These are phyloP conservation scores for Dianthus caryophyllus DNA, from an alignment of 148 eudicot species.

Conservation along the genomic window DNA sequence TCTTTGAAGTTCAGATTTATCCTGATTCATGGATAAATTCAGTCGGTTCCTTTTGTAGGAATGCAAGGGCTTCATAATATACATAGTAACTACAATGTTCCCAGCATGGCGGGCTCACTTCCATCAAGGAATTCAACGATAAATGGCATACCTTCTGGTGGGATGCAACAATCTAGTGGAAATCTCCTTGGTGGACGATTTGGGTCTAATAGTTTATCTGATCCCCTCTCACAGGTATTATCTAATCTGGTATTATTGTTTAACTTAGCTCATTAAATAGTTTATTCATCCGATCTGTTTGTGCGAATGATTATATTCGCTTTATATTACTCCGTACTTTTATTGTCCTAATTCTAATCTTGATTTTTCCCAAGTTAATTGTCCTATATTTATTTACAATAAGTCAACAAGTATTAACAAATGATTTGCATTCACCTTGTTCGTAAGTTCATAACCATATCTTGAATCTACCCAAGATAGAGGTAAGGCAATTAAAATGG, in stretches of 20 bases:
- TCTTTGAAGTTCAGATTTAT: neutral
- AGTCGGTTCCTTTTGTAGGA: constrained; percentile 22
- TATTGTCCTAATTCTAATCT: no score
- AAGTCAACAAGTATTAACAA: no score
- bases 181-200: constrained; percentile 50
- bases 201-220: constrained; percentile 46
- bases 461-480: no score
- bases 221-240: constrained; percentile 52
- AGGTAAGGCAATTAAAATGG: no score
- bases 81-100: constrained; percentile 45
- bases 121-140: constrained; percentile 46
- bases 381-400: no score
- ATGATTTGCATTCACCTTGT: no score
- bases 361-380: no score
- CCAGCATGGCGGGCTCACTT: constrained; percentile 42
- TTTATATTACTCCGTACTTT: no score
- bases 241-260: neutral
- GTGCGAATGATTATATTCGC: neutral
- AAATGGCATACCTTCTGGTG: constrained; percentile 41
- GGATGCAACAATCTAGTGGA: constrained; percentile 57
- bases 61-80: constrained; percentile 57
- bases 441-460: no score
- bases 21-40: constrained; percentile 9
- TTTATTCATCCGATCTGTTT: neutral
- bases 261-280: neutral